phyloP scores from a whole-genome alignment of 805 yeast species.

The Sugiyamaella chiloensis region DNA sequence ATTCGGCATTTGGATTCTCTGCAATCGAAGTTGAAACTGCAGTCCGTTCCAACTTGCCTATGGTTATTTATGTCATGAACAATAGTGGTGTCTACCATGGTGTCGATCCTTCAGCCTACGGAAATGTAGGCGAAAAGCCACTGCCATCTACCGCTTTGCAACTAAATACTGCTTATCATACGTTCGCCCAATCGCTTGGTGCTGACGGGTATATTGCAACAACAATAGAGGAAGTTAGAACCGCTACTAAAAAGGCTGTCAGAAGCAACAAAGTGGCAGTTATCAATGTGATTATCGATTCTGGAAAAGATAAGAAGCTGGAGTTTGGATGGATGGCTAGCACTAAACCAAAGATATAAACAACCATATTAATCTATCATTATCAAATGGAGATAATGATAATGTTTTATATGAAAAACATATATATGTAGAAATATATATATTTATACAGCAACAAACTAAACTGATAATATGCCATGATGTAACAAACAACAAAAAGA shows the following conservation, averaged over 20 bases:
- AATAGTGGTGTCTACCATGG: constrained; percentile 75
- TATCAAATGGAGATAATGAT: too few species aligned
- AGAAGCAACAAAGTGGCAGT: constrained; percentile 40
- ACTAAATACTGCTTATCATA: constrained; percentile 54
- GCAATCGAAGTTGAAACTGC: constrained; percentile 73
- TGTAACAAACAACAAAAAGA: neutral
- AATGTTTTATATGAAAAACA: too few species aligned
- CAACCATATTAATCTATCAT: too few species aligned
- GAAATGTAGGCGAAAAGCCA: constrained; percentile 25
- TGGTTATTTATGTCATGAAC: constrained; percentile 63
- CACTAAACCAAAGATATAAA: constrained; percentile 36
- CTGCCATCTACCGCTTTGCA: constrained; percentile 61
- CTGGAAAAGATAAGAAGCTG: constrained; percentile 52
- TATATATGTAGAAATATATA: too few species aligned
- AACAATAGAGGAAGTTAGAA: constrained; percentile 40
- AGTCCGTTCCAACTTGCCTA: constrained; percentile 50
- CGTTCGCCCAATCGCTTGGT: constrained; percentile 54
- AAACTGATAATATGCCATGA: neutral
- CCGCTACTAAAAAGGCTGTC: constrained; percentile 37
- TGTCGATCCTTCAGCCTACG: constrained; percentile 35
- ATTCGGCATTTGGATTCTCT: constrained; percentile 74
- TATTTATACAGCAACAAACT: too few species aligned
- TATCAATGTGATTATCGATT: constrained; percentile 60
- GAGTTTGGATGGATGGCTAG: constrained; percentile 71
- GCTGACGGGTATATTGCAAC: constrained; percentile 49